Conservation (phyloP, 83 land plant species). For the Diphasiastrum complanatum region DNA sequence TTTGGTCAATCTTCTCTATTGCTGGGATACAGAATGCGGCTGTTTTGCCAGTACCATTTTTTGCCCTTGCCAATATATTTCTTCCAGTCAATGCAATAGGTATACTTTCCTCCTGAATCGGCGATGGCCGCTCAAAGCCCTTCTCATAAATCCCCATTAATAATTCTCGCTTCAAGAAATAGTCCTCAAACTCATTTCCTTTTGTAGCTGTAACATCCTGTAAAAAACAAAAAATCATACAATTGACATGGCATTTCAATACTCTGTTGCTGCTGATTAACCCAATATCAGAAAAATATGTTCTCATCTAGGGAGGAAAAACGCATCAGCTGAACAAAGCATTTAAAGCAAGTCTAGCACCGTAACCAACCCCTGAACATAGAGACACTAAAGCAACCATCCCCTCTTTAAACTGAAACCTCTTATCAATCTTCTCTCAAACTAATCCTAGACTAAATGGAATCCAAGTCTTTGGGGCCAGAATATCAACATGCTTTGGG, state of each 20-base stretch:
- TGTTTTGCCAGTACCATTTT: slow-evolving; percentile 5
- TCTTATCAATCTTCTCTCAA: too few relatives aligned
- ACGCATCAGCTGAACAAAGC: too few relatives aligned
- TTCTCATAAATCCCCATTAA: slow-evolving; percentile 7
- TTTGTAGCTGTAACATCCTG: slow-evolving; percentile 7
- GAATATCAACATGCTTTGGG: too few relatives aligned
- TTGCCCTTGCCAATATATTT: slow-evolving; percentile 2
- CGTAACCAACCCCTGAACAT: too few relatives aligned
- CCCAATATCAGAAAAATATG: too few relatives aligned
- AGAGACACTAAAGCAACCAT: too few relatives aligned
- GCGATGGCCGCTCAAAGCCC: slow-evolving; percentile 8
- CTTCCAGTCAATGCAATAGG: slow-evolving; percentile 4
- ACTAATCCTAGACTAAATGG: too few relatives aligned
- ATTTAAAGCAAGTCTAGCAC: too few relatives aligned
- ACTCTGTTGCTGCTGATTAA: background rate
- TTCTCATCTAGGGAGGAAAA: too few relatives aligned
- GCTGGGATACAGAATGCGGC: slow-evolving; percentile 7
- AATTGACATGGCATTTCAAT: background rate
- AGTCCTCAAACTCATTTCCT: slow-evolving; percentile 6
- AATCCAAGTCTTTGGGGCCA: too few relatives aligned
- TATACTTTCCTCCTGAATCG: slow-evolving; percentile 4
- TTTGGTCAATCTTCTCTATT: background rate
- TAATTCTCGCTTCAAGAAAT: slow-evolving; percentile 6
- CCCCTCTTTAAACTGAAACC: too few relatives aligned
- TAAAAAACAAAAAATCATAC: too few relatives aligned